These are phyloP conservation scores for Spergularia azorica DNA, from an alignment of 179 eudicot species.

Conservation along the genomic window DNA sequence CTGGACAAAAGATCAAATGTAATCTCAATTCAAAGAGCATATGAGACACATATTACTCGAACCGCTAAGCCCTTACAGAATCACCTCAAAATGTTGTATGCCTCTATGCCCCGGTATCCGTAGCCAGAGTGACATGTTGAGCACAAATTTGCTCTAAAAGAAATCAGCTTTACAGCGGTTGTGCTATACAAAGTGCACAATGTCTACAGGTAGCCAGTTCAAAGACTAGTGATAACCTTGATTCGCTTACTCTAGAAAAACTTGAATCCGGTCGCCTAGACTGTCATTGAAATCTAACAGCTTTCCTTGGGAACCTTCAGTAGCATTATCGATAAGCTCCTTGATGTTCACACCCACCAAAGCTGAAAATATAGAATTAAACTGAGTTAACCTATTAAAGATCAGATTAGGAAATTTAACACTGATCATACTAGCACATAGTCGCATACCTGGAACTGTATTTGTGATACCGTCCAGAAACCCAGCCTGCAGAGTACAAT, in stretches of 20 bases:
- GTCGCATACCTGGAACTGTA: constrained; percentile 83
- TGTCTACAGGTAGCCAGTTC: background rate
- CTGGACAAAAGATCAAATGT: too few species aligned
- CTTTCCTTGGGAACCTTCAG: constrained; percentile 67
- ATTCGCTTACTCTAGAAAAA: constrained; percentile 58
- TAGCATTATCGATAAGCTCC: constrained; percentile 65
- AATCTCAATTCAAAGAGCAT: too few species aligned
- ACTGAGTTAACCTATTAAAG: background rate
- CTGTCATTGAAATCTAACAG: constrained; percentile 74
- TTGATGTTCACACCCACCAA: constrained; percentile 87
- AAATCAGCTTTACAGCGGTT: too few species aligned
- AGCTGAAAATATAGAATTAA: constrained; percentile 43
- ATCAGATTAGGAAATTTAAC: background rate
- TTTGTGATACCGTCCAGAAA: constrained; percentile 88
- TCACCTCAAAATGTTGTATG: too few species aligned
- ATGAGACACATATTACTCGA: too few species aligned
- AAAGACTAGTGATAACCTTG: background rate
- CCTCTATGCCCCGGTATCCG: too few species aligned
- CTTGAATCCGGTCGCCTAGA: constrained; percentile 87
- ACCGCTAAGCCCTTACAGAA: too few species aligned
- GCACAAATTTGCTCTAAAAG: too few species aligned
- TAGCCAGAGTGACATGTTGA: too few species aligned
- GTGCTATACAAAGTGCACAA: background rate
- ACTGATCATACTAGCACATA: background rate
- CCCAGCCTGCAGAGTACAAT: constrained; percentile 63